A percentile compares a stretch with the other conserved stretches of the same genome.
phyloP scores from a whole-genome alignment of 2,329 filamentous ascomycete genomes.

The Aspergillus luchuensis region DNA sequence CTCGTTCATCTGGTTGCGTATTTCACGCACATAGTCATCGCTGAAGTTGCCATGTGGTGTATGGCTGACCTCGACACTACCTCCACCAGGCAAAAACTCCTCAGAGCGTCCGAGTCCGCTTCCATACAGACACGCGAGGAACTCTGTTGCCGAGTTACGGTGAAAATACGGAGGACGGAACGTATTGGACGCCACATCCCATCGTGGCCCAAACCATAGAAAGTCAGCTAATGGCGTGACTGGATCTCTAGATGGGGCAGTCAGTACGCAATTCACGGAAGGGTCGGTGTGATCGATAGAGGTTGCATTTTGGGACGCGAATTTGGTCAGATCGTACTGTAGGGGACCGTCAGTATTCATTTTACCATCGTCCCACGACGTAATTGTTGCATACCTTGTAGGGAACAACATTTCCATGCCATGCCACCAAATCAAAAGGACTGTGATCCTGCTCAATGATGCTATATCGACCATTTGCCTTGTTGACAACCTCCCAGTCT shows the following conservation, averaged over 20 bases:
- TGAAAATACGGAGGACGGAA: slow-evolving; percentile 75
- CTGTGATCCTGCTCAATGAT: slow-evolving; percentile 60
- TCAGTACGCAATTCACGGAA: slow-evolving; percentile 64
- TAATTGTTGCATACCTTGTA: slow-evolving; percentile 45
- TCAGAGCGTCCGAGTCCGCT: slow-evolving; percentile 31
- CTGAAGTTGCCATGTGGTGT: slow-evolving; percentile 40
- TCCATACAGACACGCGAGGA: slow-evolving; percentile 41
- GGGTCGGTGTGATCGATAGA: slow-evolving; percentile 68
- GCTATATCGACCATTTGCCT: slow-evolving; percentile 61
- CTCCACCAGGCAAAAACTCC: slow-evolving; percentile 32
- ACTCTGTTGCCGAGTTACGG: slow-evolving; percentile 67
- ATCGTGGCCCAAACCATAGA: slow-evolving; percentile 71
- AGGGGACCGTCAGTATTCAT: background rate
- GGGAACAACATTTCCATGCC: slow-evolving; percentile 66
- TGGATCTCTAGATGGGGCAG: slow-evolving; percentile 55
- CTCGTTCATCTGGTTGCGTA: slow-evolving; percentile 47
- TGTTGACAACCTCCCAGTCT: slow-evolving; percentile 59
- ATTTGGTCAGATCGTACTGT: slow-evolving; percentile 59
- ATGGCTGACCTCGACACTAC: slow-evolving; percentile 31
- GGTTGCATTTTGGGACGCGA: slow-evolving; percentile 58
- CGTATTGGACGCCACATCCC: slow-evolving; percentile 69
- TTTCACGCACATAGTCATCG: slow-evolving; percentile 50
- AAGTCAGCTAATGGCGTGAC: slow-evolving; percentile 66
- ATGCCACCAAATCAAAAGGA: slow-evolving; percentile 68
- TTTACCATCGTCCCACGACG: background rate